A percentile compares a stretch with the other conserved stretches of the same genome.
Evolutionary conservation across 129 eudicot species (phyloP).

Genomic region (Flaveria sonorensis): DNA sequence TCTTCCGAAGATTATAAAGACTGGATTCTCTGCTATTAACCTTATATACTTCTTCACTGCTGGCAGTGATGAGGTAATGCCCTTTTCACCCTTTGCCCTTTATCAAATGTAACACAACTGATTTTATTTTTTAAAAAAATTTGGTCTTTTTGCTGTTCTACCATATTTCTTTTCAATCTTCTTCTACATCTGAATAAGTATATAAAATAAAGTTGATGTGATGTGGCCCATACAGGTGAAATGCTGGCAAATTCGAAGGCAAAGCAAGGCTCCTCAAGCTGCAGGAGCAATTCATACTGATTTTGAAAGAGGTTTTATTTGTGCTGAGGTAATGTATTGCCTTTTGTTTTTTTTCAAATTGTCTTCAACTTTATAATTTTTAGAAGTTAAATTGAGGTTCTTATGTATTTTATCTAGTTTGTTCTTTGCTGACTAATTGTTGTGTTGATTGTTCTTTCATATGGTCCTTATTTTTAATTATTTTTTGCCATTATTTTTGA

Average conservation of each 20-base stretch:
- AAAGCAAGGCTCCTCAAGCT: conserved; percentile 97
- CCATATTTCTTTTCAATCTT: not conserved
- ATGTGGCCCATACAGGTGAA: conserved; percentile 58
- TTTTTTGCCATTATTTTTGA: not conserved
- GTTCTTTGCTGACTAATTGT: not conserved
- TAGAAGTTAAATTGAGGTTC: not conserved
- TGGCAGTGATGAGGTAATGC: conserved; percentile 87
- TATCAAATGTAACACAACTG: not conserved
- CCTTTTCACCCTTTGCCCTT: not conserved
- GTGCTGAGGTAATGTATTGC: conserved; percentile 76
- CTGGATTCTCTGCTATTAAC: conserved; percentile 94
- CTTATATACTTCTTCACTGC: conserved; percentile 96
- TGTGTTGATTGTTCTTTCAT: not conserved
- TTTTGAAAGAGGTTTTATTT: conserved; percentile 93
- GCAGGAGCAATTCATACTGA: conserved; percentile 98
- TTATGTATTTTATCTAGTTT: not conserved
- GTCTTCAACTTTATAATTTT: not conserved
- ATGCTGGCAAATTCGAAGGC: conserved; percentile 97
- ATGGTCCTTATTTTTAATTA: not conserved
- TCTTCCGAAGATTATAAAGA: conserved; percentile 93
- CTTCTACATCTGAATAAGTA: not conserved
- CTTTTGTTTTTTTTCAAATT: not conserved
- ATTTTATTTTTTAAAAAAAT: not conserved
- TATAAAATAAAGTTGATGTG: not conserved
- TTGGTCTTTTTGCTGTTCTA: not conserved